Evolutionary conservation across 495 filamentous ascomycete species (phyloP).

Genomic region (Talaromyces stipitatus): DNA sequence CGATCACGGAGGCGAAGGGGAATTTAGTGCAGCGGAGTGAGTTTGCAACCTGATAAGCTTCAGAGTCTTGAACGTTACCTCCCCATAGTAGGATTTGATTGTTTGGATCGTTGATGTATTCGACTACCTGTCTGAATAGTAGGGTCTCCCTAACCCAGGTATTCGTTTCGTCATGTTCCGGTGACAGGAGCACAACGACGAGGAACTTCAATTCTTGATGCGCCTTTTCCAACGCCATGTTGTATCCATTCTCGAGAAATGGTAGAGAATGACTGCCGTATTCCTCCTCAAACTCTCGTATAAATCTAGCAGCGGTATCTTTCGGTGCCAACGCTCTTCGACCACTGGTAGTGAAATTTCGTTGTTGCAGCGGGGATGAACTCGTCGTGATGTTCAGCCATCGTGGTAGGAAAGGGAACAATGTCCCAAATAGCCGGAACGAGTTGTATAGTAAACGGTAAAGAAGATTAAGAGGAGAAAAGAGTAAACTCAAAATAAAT

Average conservation of each 20-base stretch:
- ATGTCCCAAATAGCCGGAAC: conserved; percentile 56
- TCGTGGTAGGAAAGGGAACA: conserved; percentile 81
- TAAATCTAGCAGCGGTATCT: conserved; percentile 82
- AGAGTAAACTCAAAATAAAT: conserved; percentile 65
- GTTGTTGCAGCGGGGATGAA: conserved; percentile 38
- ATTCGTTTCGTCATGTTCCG: conserved; percentile 87
- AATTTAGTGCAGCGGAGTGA: conserved; percentile 83
- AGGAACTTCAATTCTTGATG: conserved; percentile 89
- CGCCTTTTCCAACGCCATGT: conserved; percentile 78
- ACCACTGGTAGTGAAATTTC: conserved; percentile 56
- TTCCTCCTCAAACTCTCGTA: conserved; percentile 89
- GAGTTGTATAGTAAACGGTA: conserved; percentile 59
- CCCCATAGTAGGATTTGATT: conserved; percentile 85
- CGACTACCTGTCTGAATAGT: conserved; percentile 61
- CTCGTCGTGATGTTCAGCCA: conserved; percentile 46
- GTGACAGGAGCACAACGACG: conserved; percentile 73
- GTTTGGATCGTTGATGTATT: conserved; percentile 60
- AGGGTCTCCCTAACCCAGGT: conserved; percentile 80
- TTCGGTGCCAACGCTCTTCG: conserved; percentile 69
- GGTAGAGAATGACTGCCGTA: conserved; percentile 63
- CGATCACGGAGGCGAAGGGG: conserved; percentile 77
- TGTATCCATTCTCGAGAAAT: conserved; percentile 81
- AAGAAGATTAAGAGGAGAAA: conserved; percentile 74
- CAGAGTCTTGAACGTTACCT: conserved; percentile 83
- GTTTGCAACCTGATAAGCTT: conserved; percentile 83